Evolutionary conservation across 2,329 filamentous ascomycete genomes (phyloP).

Genomic region (Aspergillus brunneoviolaceus): DNA sequence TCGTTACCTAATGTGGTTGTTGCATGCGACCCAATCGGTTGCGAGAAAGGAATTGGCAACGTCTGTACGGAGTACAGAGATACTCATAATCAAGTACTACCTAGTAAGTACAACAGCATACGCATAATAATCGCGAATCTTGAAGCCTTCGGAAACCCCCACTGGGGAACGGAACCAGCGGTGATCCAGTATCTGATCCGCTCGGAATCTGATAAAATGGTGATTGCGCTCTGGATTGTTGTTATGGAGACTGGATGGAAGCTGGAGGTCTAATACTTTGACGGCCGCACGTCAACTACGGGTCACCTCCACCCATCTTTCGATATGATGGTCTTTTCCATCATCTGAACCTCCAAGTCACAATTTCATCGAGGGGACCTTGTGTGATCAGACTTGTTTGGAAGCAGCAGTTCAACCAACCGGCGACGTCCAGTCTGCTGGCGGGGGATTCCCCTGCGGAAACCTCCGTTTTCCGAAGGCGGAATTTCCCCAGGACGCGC

Average conservation of each 20-base stretch:
- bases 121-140: no score
- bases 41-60: neutral
- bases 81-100: no score
- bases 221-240: neutral
- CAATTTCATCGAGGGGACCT: neutral
- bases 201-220: neutral
- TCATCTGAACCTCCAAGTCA: neutral
- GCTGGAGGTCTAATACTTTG: neutral
- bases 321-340: neutral
- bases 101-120: neutral
- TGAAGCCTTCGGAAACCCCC: neutral
- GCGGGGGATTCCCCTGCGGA: slow-evolving; percentile 1
- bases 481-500: neutral
- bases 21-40: neutral
- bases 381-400: neutral
- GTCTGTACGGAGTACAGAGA: no score
- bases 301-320: neutral
- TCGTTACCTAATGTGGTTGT: slow-evolving; percentile 1
- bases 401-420: neutral
- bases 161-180: neutral
- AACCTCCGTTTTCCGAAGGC: slow-evolving; percentile 11
- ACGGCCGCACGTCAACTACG: neutral
- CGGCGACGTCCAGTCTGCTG: neutral
- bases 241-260: neutral
- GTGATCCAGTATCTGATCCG: neutral